Percentiles rank a stretch among this genome's conserved stretches.
These are phyloP conservation scores for Aspergillus sp. DNA, from an alignment of 2,329 filamentous ascomycete species.

Conservation along the genomic window DNA sequence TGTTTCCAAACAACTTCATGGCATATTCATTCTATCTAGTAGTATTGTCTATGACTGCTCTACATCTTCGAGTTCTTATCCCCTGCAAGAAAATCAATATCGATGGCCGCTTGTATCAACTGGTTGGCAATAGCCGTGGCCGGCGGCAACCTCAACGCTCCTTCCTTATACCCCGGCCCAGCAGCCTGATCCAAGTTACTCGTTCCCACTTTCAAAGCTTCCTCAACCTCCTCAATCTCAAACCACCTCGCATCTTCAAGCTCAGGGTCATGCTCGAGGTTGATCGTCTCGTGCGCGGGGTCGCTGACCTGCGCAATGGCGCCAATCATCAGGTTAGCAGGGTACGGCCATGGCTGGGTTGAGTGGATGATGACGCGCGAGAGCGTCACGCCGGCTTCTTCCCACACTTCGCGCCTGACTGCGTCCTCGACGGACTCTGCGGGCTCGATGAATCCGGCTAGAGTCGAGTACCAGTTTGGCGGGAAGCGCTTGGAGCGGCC, in stretches of 20 bases:
- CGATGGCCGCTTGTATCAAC: constrained; percentile 74
- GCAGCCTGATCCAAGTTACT: constrained; percentile 66
- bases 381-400: constrained; percentile 75
- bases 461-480: constrained; percentile 79
- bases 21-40: neutral
- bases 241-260: constrained; percentile 91
- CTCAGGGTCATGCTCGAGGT: constrained; percentile 85
- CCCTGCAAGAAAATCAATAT: constrained; percentile 64
- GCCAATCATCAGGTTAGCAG: constrained; percentile 80
- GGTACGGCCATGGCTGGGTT: constrained; percentile 85
- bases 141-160: constrained; percentile 76
- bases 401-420: constrained; percentile 80
- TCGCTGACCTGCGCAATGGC: constrained; percentile 80
- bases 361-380: constrained; percentile 79
- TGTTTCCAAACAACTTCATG: neutral
- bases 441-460: constrained; percentile 83
- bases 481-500: constrained; percentile 86
- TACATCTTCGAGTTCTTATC: constrained; percentile 53
- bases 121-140: constrained; percentile 90
- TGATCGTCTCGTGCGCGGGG: constrained; percentile 75
- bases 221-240: constrained; percentile 72
- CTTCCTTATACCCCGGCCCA: constrained; percentile 70
- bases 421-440: constrained; percentile 84
- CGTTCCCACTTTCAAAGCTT: constrained; percentile 68
- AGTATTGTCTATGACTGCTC: constrained; percentile 4